Percentiles rank a stretch among this genome's conserved stretches.
These are phyloP conservation scores for Aschersonia sp. DNA, from an alignment of 2,329 filamentous ascomycete species.

Conservation along the genomic window DNA sequence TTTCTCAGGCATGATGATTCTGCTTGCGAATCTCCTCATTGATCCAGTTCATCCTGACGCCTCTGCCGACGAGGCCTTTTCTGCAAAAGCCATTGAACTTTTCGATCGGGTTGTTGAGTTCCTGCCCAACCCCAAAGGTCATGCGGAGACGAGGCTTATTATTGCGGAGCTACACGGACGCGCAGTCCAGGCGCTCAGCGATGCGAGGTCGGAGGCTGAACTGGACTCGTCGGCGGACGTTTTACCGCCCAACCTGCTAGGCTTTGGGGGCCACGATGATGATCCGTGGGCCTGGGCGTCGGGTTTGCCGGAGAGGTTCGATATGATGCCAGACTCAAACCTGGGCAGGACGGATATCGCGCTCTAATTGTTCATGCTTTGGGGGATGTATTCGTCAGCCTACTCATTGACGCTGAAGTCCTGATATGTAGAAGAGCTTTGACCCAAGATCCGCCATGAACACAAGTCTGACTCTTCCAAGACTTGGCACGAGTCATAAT, in stretches of 20 bases:
- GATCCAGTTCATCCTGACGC: constrained; percentile 12
- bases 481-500: too few species aligned
- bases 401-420: too few species aligned
- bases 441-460: too few species aligned
- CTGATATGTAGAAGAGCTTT: too few species aligned
- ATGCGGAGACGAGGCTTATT: not conserved
- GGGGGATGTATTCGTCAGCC: not conserved
- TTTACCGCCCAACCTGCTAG: not conserved
- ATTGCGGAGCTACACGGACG: constrained; percentile 1
- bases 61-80: constrained; percentile 14
- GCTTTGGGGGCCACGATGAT: not conserved
- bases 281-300: not conserved
- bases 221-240: not conserved
- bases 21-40: constrained; percentile 17
- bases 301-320: not conserved
- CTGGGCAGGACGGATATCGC: not conserved
- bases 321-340: not conserved
- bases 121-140: not conserved
- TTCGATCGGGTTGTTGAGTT: constrained; percentile 10
- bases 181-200: not conserved
- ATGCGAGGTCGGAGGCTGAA: not conserved
- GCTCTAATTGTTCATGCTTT: not conserved
- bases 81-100: constrained; percentile 11
- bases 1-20: constrained; percentile 18
- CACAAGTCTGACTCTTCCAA: too few species aligned